These are phyloP conservation scores for Ogataea chonburiensis DNA, from an alignment of 805 yeast genomes.

Conservation along the genomic window DNA sequence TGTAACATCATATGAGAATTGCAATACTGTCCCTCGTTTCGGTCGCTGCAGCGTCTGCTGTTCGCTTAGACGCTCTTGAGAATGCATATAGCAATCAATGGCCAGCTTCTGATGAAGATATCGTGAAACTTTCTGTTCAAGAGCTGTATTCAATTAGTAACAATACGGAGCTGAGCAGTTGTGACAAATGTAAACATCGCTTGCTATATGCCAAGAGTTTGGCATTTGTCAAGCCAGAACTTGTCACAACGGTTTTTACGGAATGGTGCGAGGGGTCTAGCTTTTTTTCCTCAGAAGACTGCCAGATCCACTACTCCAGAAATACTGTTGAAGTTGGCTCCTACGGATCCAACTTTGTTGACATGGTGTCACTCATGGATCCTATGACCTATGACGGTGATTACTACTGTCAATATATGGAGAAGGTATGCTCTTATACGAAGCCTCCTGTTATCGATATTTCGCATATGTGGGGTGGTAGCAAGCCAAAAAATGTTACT, in stretches of 20 bases:
- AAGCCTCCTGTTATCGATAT: no score
- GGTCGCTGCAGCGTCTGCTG: no score
- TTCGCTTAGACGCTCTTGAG: neutral
- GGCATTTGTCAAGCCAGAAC: conserved; percentile 39
- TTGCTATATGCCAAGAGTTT: conserved; percentile 38
- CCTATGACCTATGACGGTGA: conserved; percentile 55
- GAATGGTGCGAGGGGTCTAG: conserved; percentile 44
- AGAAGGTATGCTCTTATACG: conserved; percentile 51
- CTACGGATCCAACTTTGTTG: conserved; percentile 48
- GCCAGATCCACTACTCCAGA: conserved; percentile 37
- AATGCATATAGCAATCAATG: conserved; percentile 2
- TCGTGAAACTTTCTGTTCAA: conserved; percentile 6
- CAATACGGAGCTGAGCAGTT: conserved; percentile 19
- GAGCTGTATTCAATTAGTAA: conserved; percentile 14
- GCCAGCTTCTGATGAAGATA: conserved; percentile 8
- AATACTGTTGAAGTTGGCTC: conserved; percentile 37
- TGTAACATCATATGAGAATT: no score
- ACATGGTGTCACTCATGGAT: conserved; percentile 50
- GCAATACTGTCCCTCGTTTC: no score
- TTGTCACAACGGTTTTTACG: conserved; percentile 40
- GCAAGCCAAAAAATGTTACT: no score
- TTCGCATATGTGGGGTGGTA: no score
- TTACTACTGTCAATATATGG: conserved; percentile 57
- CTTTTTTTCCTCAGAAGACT: conserved; percentile 25
- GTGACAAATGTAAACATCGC: conserved; percentile 38